Base-by-base conservation (phyloP, 2,329 filamentous ascomycete genomes). In the Talaromyces rugulosus region DNA sequence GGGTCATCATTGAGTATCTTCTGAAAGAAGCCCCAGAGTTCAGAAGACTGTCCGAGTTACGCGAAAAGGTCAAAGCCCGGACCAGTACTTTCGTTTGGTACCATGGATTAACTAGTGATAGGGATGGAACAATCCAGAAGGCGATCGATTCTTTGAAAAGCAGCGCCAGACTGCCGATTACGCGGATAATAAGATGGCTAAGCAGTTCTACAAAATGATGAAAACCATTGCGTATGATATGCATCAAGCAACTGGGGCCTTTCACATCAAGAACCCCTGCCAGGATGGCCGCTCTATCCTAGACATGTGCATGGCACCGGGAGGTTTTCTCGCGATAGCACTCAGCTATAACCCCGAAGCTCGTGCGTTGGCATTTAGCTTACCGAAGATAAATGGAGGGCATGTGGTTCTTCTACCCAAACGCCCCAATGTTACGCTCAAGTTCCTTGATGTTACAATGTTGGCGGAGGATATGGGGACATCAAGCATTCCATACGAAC, bases 281-380 rank as follows among this genome's bases (percentile, higher is more conserved):
- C 40, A 27, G 27, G 53, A 55, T 28, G 47, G 36, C 9, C 53
- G 53, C 11, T 58, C 53, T 33, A 66, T 86, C 23, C 77, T 87
- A 1, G 83, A 87, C 64, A 74, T 85, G 63, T 85, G 84, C 68
- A 80, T 82, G 74, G 84, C 84, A 0, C 84, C 84, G 0, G 84
- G 83, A 4, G 84, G 80, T 1, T 87, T 84, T 64, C 69, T 81
- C 2, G 63, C 66, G 0, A 71, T 69, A 8, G 76, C 76, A 0
- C 64, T 84, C 30, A 40, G 68, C 4, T 62, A 66, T 11, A 81
- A 79, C 56, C 77, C 71, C 0, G 36, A 55, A 0, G 73, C 79
- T 3, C 69, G 70, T 18, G 67, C 65, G 23, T 16, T 60, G 9
- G 58, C 33, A 33, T 60, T 60, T 16, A 60, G 50, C 58, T 60